These are phyloP conservation scores for Aspergillus puulaauensis DNA, from an alignment of 2,329 filamentous ascomycete genomes.

Conservation along the genomic window DNA sequence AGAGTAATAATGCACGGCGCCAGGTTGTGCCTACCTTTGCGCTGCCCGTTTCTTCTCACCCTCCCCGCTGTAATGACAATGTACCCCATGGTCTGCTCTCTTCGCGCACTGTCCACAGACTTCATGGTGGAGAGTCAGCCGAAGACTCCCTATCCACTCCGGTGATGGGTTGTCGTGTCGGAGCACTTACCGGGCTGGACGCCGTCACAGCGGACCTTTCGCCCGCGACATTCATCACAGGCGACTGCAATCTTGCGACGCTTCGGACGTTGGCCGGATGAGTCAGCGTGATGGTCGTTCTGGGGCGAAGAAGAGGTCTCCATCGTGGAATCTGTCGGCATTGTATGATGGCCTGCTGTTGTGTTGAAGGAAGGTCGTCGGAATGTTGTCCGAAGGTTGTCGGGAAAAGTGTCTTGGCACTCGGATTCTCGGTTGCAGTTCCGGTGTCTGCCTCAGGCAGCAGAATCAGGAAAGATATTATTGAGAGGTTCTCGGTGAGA, in stretches of 20 bases:
- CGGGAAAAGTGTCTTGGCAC: background rate
- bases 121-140: conserved; percentile 10
- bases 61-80: conserved; percentile 30
- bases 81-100: conserved; percentile 14
- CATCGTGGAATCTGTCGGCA: background rate
- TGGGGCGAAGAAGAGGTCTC: background rate
- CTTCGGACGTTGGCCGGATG: conserved; percentile 5
- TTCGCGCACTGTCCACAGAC: conserved; percentile 32
- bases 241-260: conserved; percentile 20
- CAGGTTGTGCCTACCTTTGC: conserved; percentile 17
- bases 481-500: too few species aligned
- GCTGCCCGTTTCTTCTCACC: conserved; percentile 28
- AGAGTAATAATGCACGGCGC: background rate
- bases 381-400: background rate
- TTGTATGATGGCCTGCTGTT: background rate
- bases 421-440: background rate
- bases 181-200: conserved; percentile 17
- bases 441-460: background rate
- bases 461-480: too few species aligned
- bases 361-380: background rate
- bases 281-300: background rate
- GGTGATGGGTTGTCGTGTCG: background rate
- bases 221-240: conserved; percentile 19
- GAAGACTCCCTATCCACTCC: background rate
- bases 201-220: conserved; percentile 22